Percentiles rank a stretch among this genome's conserved stretches.
Conservation (phyloP, 2,329 filamentous ascomycete species). For the Fusarium piperis region DNA sequence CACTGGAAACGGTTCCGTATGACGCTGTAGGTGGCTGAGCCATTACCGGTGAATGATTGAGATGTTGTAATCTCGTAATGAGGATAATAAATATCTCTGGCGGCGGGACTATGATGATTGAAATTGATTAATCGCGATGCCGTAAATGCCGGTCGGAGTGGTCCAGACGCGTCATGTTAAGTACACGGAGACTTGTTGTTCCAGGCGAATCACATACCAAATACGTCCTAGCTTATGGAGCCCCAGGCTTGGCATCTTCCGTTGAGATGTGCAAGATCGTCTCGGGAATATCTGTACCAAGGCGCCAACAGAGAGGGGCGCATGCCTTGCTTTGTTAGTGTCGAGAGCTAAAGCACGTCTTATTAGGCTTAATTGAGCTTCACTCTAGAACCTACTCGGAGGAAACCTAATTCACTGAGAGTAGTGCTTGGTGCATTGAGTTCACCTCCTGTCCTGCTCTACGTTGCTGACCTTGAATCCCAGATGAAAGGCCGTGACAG, state of each 20-base stretch:
- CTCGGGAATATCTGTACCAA: neutral
- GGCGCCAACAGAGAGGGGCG: neutral
- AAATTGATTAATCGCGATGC: neutral
- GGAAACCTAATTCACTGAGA: neutral
- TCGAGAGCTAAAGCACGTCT: neutral
- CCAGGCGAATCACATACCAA: neutral
- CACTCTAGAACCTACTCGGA: neutral
- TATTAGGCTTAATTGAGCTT: neutral
- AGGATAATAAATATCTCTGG: neutral
- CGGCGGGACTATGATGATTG: neutral
- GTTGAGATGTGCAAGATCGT: neutral
- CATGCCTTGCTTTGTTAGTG: neutral
- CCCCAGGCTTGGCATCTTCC: neutral
- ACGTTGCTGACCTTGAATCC: neutral
- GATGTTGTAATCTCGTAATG: neutral
- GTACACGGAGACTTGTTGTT: neutral
- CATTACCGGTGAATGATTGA: slow-evolving; percentile 9
- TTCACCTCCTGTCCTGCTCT: neutral
- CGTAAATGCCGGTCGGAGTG: neutral
- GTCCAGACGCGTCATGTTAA: neutral
- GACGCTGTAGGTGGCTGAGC: slow-evolving; percentile 14
- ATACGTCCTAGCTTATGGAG: neutral
- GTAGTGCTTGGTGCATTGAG: neutral
- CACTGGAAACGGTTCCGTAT: slow-evolving; percentile 30
- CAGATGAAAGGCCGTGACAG: neutral